A percentile compares a stretch with the other conserved stretches of the same genome.
phyloP scores from a whole-genome alignment of 2,329 filamentous ascomycete species.

The Apiospora koreana region DNA sequence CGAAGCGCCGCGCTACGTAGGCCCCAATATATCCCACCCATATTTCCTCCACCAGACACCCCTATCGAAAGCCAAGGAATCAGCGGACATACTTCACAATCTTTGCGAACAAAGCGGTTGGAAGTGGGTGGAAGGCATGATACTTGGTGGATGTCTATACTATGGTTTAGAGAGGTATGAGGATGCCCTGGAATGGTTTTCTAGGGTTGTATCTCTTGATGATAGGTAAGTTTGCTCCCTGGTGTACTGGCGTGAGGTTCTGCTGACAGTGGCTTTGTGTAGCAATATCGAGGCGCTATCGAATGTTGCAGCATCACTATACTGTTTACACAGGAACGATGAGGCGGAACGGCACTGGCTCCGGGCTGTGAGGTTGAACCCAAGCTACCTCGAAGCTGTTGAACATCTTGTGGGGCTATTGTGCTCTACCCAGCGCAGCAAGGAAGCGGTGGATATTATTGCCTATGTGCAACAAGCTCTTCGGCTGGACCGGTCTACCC shows the following conservation, averaged over 20 bases:
- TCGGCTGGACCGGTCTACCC: constrained; percentile 43
- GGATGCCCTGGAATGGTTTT: constrained; percentile 75
- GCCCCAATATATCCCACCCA: constrained; percentile 22
- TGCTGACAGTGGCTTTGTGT: constrained; percentile 15
- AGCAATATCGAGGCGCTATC: constrained; percentile 92
- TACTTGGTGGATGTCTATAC: constrained; percentile 86
- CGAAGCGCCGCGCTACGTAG: constrained; percentile 22
- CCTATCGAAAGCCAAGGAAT: constrained; percentile 60
- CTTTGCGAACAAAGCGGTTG: constrained; percentile 79
- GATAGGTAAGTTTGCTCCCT: constrained; percentile 46
- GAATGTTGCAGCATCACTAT: constrained; percentile 85
- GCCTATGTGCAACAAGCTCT: constrained; percentile 78
- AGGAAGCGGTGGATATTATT: constrained; percentile 86
- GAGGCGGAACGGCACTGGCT: constrained; percentile 89
- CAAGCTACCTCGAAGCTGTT: constrained; percentile 90
- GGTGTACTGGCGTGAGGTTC: background rate
- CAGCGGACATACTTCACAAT: constrained; percentile 70
- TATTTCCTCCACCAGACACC: constrained; percentile 37
- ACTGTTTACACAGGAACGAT: constrained; percentile 77
- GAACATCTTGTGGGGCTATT: constrained; percentile 90
- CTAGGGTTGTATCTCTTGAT: constrained; percentile 59
- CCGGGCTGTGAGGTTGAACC: constrained; percentile 77
- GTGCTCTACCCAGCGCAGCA: constrained; percentile 77
- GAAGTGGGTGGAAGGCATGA: constrained; percentile 91
- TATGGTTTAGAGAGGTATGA: constrained; percentile 87